Evolutionary conservation across 768 basidiomycete genomes (phyloP).

Genomic region (Xerocomus spinulosus): DNA sequence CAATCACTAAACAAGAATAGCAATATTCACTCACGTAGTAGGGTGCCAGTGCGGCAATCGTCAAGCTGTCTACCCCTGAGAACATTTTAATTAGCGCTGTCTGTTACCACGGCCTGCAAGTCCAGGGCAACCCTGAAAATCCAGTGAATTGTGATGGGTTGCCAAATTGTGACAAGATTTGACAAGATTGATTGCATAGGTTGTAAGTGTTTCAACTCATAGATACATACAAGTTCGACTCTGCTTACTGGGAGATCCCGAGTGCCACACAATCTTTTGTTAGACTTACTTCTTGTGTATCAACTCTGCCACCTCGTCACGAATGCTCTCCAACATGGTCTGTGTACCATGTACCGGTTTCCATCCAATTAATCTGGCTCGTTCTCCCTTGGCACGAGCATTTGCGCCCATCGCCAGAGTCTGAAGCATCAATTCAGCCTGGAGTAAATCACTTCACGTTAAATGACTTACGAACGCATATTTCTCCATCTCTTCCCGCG

Average conservation of each 20-base stretch:
- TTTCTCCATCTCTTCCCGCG: conserved; percentile 21
- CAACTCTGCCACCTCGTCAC: conserved; percentile 35
- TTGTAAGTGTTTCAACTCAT: too few species aligned
- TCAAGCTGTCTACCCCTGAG: too few species aligned
- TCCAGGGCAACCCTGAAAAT: too few species aligned
- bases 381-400: conserved; percentile 20
- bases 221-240: neutral
- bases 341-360: conserved; percentile 29
- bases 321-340: too few species aligned
- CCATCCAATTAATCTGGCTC: conserved; percentile 19
- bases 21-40: conserved; percentile 1
- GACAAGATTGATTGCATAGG: too few species aligned
- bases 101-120: conserved; percentile 5
- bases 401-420: conserved; percentile 14
- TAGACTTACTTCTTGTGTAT: too few species aligned
- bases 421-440: conserved; percentile 4
- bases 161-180: too few species aligned
- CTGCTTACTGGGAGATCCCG: neutral
- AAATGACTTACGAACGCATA: too few species aligned
- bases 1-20: neutral
- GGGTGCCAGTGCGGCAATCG: too few species aligned
- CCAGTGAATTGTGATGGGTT: too few species aligned
- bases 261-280: too few species aligned
- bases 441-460: neutral
- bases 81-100: conserved; percentile 5